Evolutionary conservation across 2,329 filamentous ascomycete genomes (phyloP).

Genomic region (Didymosphaeria variabile): DNA sequence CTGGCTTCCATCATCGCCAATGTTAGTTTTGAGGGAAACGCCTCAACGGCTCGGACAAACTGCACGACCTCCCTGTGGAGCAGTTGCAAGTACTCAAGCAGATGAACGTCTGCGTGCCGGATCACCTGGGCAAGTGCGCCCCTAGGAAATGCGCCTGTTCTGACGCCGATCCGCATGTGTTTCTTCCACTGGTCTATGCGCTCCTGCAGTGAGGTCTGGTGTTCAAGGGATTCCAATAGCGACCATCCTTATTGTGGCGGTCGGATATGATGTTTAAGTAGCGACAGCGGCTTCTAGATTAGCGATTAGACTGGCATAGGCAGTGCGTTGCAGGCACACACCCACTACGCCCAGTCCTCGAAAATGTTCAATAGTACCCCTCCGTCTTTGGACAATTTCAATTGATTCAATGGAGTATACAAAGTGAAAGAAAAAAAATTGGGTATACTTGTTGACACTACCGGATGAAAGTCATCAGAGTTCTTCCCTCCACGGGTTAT

Average conservation of each 20-base stretch:
- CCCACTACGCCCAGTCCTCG: no score
- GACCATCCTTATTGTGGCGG: no score
- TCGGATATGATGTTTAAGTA: no score
- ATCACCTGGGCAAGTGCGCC: not conserved
- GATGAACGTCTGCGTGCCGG: not conserved
- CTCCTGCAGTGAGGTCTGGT: not conserved
- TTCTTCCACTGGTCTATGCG: not conserved
- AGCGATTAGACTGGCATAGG: no score
- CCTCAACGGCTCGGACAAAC: not conserved
- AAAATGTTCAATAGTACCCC: no score
- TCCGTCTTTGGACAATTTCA: no score
- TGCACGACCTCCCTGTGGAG: not conserved
- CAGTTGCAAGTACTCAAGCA: not conserved
- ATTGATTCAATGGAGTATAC: no score
- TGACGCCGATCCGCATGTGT: not conserved
- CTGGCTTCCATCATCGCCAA: no score
- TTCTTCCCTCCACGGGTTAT: conserved; percentile 14
- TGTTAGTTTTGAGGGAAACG: no score
- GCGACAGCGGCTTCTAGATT: no score
- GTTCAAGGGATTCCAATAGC: not conserved
- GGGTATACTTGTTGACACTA: conserved; percentile 8
- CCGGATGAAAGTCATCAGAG: conserved; percentile 1
- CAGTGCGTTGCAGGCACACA: no score
- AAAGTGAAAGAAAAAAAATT: not conserved
- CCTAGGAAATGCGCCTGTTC: not conserved